Evolutionary conservation across 208 protist genomes (phyloP), one percentile per base, ranked within the genome.

Genomic region (Tritrichomonas foetus): DNA sequence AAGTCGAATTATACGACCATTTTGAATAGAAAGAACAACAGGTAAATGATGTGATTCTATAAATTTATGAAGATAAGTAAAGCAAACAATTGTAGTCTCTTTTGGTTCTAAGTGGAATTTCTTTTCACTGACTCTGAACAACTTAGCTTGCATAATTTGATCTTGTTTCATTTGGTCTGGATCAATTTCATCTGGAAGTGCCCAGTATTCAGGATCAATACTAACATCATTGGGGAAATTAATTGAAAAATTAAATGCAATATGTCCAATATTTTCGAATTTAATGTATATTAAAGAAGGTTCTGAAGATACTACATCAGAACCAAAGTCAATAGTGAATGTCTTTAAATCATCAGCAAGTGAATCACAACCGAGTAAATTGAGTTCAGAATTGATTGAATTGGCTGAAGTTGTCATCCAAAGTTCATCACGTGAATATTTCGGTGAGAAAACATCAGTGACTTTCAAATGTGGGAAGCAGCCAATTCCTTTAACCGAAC

Each of bases 161-260:
- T 84, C 74, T 44, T 84, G 74, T 25, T 84, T 84, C 1, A 84
- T 14, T 53, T 84, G 36, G 44, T 84, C 36, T 22, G 36, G 36
- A 53, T 84, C 74, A n/a, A 84, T 84, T 30, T 84, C 74, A 53
- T 84, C 74, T 33, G 74, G 74, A 33, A 84, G 25, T 33, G 74
- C 74, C 74, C 74, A 84, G 30, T 84, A 84, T 53, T 84, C 74
- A 2, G 74, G 74, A 84, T 84, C 74, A 53, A 84, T 84, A 11
- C 8, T 33, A 84, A 84, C 44, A 84, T 84, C 74, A 25, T 84
- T 84, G 1, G 74, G 74, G 44, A 84, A 84, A 25, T 84, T 84
- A 30, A 84, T 84, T 33, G 41, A 53, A n/a, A 84, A 84, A 53
- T 84, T 84, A 44, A 84, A 84, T n/a, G 74, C 36, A 44, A 84